phyloP scores from a whole-genome alignment of 192 early-diverging fungal species.

The Spizellomyces sp. region DNA sequence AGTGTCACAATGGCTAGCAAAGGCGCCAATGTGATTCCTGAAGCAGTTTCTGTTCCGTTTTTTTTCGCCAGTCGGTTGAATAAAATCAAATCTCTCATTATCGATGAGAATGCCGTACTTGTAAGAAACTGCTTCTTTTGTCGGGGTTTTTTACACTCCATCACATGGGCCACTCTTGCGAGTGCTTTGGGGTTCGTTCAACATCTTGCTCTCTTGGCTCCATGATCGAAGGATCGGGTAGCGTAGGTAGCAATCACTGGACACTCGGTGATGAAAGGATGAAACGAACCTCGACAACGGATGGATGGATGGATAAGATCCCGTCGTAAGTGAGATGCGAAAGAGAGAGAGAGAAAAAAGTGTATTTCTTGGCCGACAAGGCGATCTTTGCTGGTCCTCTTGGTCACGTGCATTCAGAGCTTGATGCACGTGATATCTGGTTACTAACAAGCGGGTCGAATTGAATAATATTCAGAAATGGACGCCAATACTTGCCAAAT shows the following conservation, averaged over 20 bases:
- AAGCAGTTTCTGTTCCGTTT: constrained; percentile 27
- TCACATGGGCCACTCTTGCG: neutral
- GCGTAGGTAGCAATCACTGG: neutral
- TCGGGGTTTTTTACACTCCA: neutral
- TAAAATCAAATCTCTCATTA: neutral
- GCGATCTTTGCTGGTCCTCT: neutral
- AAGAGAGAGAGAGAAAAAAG: neutral
- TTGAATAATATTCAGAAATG: too few species aligned
- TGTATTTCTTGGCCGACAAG: neutral
- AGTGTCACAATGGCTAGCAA: constrained; percentile 21
- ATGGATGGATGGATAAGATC: constrained; percentile 30
- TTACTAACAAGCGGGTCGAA: too few species aligned
- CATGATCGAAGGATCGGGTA: too few species aligned
- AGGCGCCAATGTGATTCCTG: constrained; percentile 20
- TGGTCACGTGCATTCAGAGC: too few species aligned
- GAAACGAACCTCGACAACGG: constrained; percentile 10
- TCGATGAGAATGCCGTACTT: neutral
- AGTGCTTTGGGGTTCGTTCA: too few species aligned
- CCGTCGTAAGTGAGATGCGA: neutral
- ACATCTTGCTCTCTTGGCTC: too few species aligned
- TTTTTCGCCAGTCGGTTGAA: constrained; percentile 8
- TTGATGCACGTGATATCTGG: too few species aligned
- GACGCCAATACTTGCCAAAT: too few species aligned
- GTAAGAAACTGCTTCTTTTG: neutral
- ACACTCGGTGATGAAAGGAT: neutral